Evolutionary conservation across 129 eudicot species (phyloP).

Genomic region (Calendula officinalis): DNA sequence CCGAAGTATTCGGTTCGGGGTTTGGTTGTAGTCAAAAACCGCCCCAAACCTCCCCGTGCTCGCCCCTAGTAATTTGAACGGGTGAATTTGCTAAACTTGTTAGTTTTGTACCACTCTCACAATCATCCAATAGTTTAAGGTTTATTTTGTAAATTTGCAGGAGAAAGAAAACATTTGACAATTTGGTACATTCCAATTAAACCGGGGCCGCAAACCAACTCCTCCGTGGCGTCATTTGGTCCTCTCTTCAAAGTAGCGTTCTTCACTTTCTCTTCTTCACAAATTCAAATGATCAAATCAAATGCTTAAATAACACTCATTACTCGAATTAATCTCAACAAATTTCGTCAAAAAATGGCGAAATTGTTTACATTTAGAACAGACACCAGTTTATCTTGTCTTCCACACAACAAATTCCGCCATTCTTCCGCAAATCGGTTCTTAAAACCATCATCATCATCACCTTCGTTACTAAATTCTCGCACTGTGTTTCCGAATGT

Average conservation of each 20-base stretch:
- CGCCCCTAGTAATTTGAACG: too few relatives aligned
- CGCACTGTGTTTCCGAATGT: constrained; percentile 36
- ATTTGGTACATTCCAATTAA: constrained; percentile 22
- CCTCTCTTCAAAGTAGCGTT: constrained; percentile 35
- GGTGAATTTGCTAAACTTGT: neutral
- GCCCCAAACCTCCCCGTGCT: too few relatives aligned
- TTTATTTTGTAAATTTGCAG: neutral
- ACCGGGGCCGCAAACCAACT: constrained; percentile 46
- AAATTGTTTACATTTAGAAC: constrained; percentile 41
- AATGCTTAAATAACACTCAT: constrained; percentile 1
- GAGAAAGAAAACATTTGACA: constrained; percentile 9
- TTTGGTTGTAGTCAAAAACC: too few relatives aligned
- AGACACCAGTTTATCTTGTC: constrained; percentile 35
- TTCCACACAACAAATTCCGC: constrained; percentile 34
- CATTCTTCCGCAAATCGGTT: constrained; percentile 23
- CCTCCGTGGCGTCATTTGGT: constrained; percentile 56
- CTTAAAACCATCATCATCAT: constrained; percentile 24
- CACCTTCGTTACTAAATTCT: constrained; percentile 22
- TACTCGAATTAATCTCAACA: neutral
- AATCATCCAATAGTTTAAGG: neutral
- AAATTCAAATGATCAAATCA: constrained; percentile 8
- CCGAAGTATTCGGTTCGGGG: too few relatives aligned
- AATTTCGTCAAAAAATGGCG: constrained; percentile 42
- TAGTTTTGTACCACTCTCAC: neutral
- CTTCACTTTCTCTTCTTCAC: constrained; percentile 26